These are phyloP conservation scores for Olyra latifolia DNA, from an alignment of 176 grass and related monocot genomes.

Conservation along the genomic window DNA sequence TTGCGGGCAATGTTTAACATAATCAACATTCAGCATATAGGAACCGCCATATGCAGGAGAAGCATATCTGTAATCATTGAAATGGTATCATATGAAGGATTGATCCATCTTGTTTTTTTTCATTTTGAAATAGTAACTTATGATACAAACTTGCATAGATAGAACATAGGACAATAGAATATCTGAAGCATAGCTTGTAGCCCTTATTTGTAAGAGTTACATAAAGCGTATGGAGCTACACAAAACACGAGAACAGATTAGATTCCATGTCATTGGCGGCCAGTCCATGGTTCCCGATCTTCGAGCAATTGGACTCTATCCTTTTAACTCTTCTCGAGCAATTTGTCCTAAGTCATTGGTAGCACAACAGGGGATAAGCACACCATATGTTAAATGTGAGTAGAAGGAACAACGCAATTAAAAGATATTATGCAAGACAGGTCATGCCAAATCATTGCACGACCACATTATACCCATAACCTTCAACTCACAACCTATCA, in stretches of 20 bases:
- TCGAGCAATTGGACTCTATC: slow-evolving; percentile 78
- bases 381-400: neutral
- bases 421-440: neutral
- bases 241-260: neutral
- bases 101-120: neutral
- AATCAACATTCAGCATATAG: neutral
- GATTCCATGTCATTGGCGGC: slow-evolving; percentile 64
- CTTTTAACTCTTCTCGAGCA: slow-evolving; percentile 66
- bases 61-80: slow-evolving; percentile 6
- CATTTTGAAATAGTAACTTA: neutral
- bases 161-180: neutral
- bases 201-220: neutral
- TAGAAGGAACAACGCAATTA: neutral
- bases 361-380: slow-evolving; percentile 16
- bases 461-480: neutral
- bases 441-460: neutral
- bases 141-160: neutral
- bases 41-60: neutral
- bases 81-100: neutral
- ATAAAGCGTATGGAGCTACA: neutral
- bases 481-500: neutral
- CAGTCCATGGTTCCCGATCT: slow-evolving; percentile 46
- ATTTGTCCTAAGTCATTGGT: slow-evolving; percentile 63
- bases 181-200: neutral
- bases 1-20: neutral